Conservation (phyloP, 345 rosid genomes). For the Eucalyptus pauciflora region DNA sequence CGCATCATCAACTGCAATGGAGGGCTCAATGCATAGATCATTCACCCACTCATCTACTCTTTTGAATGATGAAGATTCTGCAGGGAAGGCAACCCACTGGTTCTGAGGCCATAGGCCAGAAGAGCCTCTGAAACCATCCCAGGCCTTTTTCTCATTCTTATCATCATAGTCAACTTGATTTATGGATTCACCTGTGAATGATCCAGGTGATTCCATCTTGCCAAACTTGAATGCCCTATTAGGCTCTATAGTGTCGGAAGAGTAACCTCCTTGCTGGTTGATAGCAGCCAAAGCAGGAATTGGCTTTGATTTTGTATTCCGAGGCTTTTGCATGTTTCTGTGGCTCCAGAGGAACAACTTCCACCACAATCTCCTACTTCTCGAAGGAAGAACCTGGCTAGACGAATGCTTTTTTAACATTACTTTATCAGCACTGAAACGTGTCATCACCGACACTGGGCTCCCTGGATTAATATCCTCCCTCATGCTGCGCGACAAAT, state of each 20-base stretch:
- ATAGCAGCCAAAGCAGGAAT: neutral
- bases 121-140: slow-evolving; percentile 24
- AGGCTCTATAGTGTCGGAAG: slow-evolving; percentile 69
- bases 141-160: neutral
- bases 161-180: slow-evolving; percentile 1
- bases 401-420: slow-evolving; percentile 91
- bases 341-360: slow-evolving; percentile 94
- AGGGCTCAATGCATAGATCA: slow-evolving; percentile 32
- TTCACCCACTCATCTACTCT: slow-evolving; percentile 85
- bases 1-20: slow-evolving; percentile 13
- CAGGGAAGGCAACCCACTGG: slow-evolving; percentile 81
- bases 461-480: slow-evolving; percentile 10
- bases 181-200: slow-evolving; percentile 29
- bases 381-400: slow-evolving; percentile 83
- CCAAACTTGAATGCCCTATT: slow-evolving; percentile 10
- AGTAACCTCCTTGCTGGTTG: slow-evolving; percentile 76
- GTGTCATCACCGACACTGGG: slow-evolving; percentile 42
- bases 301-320: slow-evolving; percentile 19
- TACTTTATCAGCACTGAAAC: slow-evolving; percentile 73
- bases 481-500: neutral
- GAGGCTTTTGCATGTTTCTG: slow-evolving; percentile 55
- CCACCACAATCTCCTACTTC: slow-evolving; percentile 81
- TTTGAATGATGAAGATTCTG: slow-evolving; percentile 44
- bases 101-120: slow-evolving; percentile 56
- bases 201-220: slow-evolving; percentile 30